These are phyloP conservation scores for Penicillium sp. DNA, from an alignment of 2,329 filamentous ascomycete species.

Conservation along the genomic window DNA sequence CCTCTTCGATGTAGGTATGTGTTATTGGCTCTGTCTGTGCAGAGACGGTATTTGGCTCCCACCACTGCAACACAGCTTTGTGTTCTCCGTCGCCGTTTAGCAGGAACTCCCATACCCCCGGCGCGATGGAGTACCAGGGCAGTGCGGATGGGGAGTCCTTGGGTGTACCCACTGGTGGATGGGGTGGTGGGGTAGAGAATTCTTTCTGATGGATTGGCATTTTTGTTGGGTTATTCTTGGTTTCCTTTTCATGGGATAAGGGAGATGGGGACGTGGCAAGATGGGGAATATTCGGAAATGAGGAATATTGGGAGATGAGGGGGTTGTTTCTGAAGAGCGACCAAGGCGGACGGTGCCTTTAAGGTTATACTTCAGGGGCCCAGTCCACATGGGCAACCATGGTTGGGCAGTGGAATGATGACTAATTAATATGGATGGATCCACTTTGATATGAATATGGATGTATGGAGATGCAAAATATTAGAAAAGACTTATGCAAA, in stretches of 20 bases:
- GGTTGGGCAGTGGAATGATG: neutral
- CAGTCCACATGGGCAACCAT: neutral
- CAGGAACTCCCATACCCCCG: constrained; percentile 39
- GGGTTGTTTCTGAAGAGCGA: neutral
- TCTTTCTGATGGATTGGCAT: constrained; percentile 26
- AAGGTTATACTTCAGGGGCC: constrained; percentile 1
- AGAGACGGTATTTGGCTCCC: constrained; percentile 35
- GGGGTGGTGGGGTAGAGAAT: constrained; percentile 23
- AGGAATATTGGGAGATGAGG: neutral
- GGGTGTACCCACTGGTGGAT: constrained; percentile 21
- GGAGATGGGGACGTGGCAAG: neutral
- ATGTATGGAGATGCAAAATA: neutral
- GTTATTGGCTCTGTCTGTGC: constrained; percentile 30
- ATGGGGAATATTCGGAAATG: neutral
- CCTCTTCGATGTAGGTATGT: constrained; percentile 43
- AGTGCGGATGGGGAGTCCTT: constrained; percentile 12
- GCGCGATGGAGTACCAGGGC: constrained; percentile 29
- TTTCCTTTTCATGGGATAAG: neutral
- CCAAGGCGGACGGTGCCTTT: neutral
- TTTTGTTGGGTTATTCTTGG: neutral
- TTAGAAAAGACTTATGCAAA: neutral
- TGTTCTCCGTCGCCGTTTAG: constrained; percentile 38
- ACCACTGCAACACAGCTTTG: constrained; percentile 38
- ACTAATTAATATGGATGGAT: neutral
- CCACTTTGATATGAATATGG: neutral